Base-by-base conservation (phyloP, 169 alveolate genomes). In the Amoebophrya sp. region DNA sequence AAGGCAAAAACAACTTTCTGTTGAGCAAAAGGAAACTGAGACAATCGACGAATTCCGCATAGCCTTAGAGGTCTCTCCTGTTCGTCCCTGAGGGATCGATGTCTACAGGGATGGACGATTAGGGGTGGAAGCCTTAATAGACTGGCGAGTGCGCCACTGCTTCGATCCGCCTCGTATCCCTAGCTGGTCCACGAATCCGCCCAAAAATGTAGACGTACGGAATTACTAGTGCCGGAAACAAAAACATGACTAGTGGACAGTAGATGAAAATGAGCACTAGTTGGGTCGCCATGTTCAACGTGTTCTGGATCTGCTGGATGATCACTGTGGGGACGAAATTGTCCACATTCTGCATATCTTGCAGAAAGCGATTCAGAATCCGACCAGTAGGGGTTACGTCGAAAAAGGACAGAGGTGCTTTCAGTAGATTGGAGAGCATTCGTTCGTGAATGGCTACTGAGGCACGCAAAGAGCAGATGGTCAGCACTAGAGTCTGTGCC, bases 271-370 rank as follows among this genome's bases (percentile, higher is more conserved):
- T 78, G 41, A 92, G 65, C 10, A 91, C 53, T 0, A 92, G 90
- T 0, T 92, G 93, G 3, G 93, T 92, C 55, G 89, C 65, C 39
- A 92, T 89, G 89, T 34, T 92, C 89, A 92, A 10, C 0, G 93
- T 92, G 33, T 65, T 89, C 93, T 83, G 77, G 65, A 89, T 65
- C 92, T 89, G 93, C 89, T 92, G 92, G 6, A 92, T 83, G 41
- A 92, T 89, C 18, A 41, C 26, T 36, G 54, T 40, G 40, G 93
- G 93, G 1, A 92, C 92, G 65, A 55, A 89, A 55, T 41, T 89
- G 93, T 92, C 93, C 89, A 92, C 89, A 90, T 92, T 92, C 65
- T 92, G 93, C 83, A 92, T 14, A 41, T 92, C 93, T 38, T 92
- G 93, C 6, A 92, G 89, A 29, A 92, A 92, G 0, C 93, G 93